Base-by-base conservation (phyloP, 2,329 filamentous ascomycete genomes). In the Intubia oerlemansii region DNA sequence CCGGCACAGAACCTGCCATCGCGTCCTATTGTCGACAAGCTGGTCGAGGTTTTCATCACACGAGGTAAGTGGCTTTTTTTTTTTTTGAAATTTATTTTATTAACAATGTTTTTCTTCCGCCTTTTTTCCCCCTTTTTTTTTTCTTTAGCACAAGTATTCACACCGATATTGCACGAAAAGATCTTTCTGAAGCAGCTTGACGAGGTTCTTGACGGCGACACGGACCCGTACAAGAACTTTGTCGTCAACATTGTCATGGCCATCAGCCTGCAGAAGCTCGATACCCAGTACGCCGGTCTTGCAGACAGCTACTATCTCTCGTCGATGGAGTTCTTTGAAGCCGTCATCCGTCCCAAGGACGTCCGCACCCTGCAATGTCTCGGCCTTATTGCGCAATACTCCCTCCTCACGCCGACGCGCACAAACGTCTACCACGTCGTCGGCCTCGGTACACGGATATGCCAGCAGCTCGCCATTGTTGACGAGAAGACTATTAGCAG, bases 251-350 rank as follows among this genome's bases (percentile, higher is more conserved):
- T 95, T 68, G 80, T 93, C 30, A 71, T 95, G 43, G 85, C 88
- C 17, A 91, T 93, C 43, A 85, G 81, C 46, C 66, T 95, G 50
- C 85, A 95, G 50, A 92, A 90, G 49, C 62, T 93, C 42, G 80
- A 84, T 44, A 67, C 74, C 0, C 72, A 79, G 38, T 95, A 88
- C 48, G 82, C 84, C n/a, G 84, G 84, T 15, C 57, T 95, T 17
- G 85, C 88, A 17, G 85, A 95, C 50, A 84, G 81, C 45, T 95
- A 91, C 52, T 95, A 93, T 44, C 62, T 93, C 14, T 78, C 84
- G 15, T 85, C 85, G 5, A 71, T 95, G 53, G 70, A 74, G 36
- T 73, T 73, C 41, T 70, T 95, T 35, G 79, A 93, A 47, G 68
- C 70, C 3, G 72, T 90, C 9, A 64, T 95, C 31, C 71, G 73